phyloP scores from a whole-genome alignment of 441 rosid species.

The Populus hybrid region DNA sequence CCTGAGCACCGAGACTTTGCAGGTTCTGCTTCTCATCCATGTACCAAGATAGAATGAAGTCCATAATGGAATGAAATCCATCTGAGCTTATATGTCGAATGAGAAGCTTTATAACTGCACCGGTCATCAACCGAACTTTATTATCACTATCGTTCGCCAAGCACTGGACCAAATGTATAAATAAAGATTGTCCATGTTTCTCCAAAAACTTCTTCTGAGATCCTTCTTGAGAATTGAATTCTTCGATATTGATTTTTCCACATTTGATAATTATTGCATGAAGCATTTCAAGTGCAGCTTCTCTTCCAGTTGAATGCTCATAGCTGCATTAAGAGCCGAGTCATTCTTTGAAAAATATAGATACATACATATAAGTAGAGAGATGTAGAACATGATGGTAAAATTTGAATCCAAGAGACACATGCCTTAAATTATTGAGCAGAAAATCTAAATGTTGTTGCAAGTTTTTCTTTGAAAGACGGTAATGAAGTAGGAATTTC shows the following conservation, averaged over 20 bases:
- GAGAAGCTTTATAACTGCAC: constrained; percentile 58
- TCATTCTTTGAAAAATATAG: not conserved
- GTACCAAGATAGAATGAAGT: constrained; percentile 65
- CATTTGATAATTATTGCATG: constrained; percentile 62
- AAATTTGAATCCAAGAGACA: not conserved
- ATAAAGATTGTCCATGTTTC: constrained; percentile 51
- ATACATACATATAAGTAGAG: not conserved
- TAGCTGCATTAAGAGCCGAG: constrained; percentile 46
- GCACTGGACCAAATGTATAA: constrained; percentile 54
- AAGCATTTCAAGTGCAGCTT: constrained; percentile 90
- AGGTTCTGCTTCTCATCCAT: constrained; percentile 47
- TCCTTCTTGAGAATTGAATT: not conserved
- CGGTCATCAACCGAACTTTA: constrained; percentile 63
- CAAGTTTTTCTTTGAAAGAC: constrained; percentile 59
- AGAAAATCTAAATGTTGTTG: constrained; percentile 67
- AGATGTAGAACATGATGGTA: not conserved
- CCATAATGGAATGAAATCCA: constrained; percentile 44
- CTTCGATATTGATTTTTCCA: not conserved
- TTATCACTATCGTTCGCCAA: constrained; percentile 68
- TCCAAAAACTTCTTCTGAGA: constrained; percentile 51
- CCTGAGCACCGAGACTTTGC: constrained; percentile 86
- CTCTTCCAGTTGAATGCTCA: constrained; percentile 82
- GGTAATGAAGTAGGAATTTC: constrained; percentile 76
- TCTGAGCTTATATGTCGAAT: constrained; percentile 46
- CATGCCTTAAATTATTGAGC: constrained; percentile 70